Evolutionary conservation across 805 yeast species (phyloP).

Genomic region (Saccharomycopsis guyanensis): DNA sequence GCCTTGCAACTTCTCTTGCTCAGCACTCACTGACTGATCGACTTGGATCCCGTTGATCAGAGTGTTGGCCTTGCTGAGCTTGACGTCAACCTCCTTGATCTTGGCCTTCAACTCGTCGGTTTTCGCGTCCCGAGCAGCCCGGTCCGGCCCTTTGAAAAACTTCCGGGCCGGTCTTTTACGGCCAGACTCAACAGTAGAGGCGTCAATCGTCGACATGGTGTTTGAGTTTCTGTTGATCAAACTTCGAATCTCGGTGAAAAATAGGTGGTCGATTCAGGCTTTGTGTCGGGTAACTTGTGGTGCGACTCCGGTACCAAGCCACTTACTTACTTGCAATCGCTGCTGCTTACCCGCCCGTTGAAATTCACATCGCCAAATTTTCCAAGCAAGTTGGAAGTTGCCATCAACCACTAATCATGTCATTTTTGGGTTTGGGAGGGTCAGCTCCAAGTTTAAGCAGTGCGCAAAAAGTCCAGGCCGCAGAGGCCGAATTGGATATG

Average conservation of each 20-base stretch:
- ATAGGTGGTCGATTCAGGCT: no score
- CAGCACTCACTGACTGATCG: constrained; percentile 40
- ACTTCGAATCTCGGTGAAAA: neutral
- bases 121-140: constrained; percentile 50
- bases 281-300: no score
- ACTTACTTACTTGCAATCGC: no score
- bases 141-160: constrained; percentile 71
- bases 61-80: constrained; percentile 43
- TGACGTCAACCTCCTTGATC: constrained; percentile 53
- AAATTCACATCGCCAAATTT: neutral
- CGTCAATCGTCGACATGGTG: no score
- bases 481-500: constrained; percentile 95
- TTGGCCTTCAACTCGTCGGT: constrained; percentile 49
- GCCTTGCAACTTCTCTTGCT: constrained; percentile 46
- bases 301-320: no score
- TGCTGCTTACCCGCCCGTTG: neutral
- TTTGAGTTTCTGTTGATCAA: no score
- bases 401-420: constrained; percentile 34
- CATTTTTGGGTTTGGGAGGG: constrained; percentile 70
- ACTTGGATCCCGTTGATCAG: constrained; percentile 44
- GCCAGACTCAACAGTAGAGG: constrained; percentile 3
- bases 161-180: constrained; percentile 31
- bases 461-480: constrained; percentile 76
- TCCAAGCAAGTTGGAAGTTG: neutral
- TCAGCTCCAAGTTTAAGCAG: constrained; percentile 65